Conservation (phyloP, 2,329 filamentous ascomycete genomes). For the Tolypocladium endophyticum region DNA sequence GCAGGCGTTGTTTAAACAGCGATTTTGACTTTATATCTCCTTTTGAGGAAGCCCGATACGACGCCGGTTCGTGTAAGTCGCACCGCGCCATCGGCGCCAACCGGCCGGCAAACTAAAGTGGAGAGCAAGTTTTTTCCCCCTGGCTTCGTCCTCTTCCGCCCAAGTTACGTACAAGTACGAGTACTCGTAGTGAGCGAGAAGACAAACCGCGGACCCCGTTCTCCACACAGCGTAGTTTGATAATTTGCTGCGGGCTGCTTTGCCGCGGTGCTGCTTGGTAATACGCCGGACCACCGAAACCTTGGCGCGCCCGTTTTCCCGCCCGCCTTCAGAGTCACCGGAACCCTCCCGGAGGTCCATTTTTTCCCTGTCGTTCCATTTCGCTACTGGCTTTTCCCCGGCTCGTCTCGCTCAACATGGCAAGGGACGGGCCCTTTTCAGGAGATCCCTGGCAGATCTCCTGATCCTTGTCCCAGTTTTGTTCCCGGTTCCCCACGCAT, state of each 20-base stretch:
- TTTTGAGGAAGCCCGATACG: too few species aligned
- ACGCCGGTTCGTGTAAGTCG: neutral
- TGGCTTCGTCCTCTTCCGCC: neutral
- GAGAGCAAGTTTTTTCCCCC: neutral
- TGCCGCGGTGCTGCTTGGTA: neutral
- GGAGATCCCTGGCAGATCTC: neutral
- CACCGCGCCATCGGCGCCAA: neutral
- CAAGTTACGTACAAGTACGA: too few species aligned
- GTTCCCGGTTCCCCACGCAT: neutral
- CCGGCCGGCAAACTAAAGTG: neutral
- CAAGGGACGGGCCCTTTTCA: neutral
- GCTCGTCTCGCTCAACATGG: neutral
- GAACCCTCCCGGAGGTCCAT: neutral
- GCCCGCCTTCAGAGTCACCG: neutral
- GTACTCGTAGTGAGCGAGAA: too few species aligned
- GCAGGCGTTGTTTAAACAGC: neutral
- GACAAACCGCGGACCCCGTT: neutral
- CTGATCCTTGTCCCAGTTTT: neutral
- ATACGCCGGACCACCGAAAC: neutral
- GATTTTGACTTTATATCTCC: neutral
- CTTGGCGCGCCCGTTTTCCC: neutral
- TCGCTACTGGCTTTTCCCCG: neutral
- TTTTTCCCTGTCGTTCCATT: neutral
- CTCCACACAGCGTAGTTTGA: neutral
- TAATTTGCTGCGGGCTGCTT: neutral